phyloP scores from a whole-genome alignment of 805 yeast species.

The Saccharomyces cerevisiae region DNA sequence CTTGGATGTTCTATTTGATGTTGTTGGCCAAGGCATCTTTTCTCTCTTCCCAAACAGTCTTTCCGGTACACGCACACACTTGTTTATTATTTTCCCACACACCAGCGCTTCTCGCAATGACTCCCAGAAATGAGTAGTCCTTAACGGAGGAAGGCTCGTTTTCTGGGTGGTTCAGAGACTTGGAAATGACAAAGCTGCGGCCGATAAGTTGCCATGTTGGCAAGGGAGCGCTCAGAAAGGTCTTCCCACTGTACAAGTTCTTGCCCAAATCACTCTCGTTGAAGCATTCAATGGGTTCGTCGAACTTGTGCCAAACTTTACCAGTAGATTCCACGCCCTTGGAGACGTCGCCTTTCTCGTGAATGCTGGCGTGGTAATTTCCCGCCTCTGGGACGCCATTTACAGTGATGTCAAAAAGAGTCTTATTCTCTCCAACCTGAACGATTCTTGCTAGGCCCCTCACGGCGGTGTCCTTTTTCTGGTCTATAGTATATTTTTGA shows the following conservation, averaged over 20 bases:
- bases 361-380: slow-evolving; percentile 58
- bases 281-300: slow-evolving; percentile 25
- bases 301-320: slow-evolving; percentile 33
- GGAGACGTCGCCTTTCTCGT: slow-evolving; percentile 69
- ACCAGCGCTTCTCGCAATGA: slow-evolving; percentile 93
- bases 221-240: slow-evolving; percentile 38
- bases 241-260: slow-evolving; percentile 35
- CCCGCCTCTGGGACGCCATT: slow-evolving; percentile 58
- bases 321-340: slow-evolving; percentile 67
- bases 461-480: slow-evolving; percentile 38
- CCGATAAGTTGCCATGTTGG: slow-evolving; percentile 60
- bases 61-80: slow-evolving; percentile 91
- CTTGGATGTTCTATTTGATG: slow-evolving; percentile 11
- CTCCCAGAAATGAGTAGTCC: slow-evolving; percentile 58
- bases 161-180: slow-evolving; percentile 11
- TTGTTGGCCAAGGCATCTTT: slow-evolving; percentile 49
- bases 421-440: slow-evolving; percentile 42
- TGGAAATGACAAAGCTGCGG: slow-evolving; percentile 38
- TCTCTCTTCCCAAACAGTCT: slow-evolving; percentile 93
- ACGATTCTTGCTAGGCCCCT: slow-evolving; percentile 85
- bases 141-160: slow-evolving; percentile 22
- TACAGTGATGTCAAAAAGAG: slow-evolving; percentile 70
- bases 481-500: slow-evolving; percentile 27
- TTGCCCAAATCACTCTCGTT: slow-evolving; percentile 30
- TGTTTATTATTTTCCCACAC: slow-evolving; percentile 92